These are phyloP conservation scores for Marchantia polymorpha DNA, from an alignment of 225 moss, liverwort and hornwort genomes.

Conservation along the genomic window DNA sequence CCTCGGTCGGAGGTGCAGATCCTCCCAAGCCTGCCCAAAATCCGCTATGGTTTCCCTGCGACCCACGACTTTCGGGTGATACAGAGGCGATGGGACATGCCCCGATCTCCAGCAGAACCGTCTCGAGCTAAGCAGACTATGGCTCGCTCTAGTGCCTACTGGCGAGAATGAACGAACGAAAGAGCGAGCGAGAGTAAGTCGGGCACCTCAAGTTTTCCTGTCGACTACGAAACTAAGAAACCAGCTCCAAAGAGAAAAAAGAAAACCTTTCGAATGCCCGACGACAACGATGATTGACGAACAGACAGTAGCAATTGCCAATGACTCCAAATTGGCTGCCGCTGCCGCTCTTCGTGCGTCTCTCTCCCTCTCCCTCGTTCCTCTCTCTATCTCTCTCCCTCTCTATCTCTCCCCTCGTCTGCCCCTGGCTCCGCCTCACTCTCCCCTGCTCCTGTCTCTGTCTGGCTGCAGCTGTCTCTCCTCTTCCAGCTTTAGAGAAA, in stretches of 20 bases:
- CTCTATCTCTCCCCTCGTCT: neutral
- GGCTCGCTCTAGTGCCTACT: too few relatives aligned
- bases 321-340: conserved; percentile 7
- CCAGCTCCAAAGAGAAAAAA: neutral
- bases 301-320: too few relatives aligned
- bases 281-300: too few relatives aligned
- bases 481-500: neutral
- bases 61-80: neutral
- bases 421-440: too few relatives aligned
- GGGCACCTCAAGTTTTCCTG: too few relatives aligned
- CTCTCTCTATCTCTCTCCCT: neutral
- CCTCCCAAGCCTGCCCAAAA: neutral
- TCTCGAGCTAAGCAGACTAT: neutral
- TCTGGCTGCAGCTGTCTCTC: neutral
- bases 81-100: neutral
- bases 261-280: neutral
- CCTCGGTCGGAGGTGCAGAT: neutral
- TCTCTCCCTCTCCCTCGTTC: neutral
- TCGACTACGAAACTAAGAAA: too few relatives aligned
- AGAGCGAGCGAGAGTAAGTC: neutral
- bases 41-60: neutral
- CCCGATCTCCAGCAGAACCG: neutral
- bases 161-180: neutral
- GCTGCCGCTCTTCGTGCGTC: neutral
- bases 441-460: too few relatives aligned